phyloP scores from a whole-genome alignment of 306 rosid species.

The Mimosa bimucronata region DNA sequence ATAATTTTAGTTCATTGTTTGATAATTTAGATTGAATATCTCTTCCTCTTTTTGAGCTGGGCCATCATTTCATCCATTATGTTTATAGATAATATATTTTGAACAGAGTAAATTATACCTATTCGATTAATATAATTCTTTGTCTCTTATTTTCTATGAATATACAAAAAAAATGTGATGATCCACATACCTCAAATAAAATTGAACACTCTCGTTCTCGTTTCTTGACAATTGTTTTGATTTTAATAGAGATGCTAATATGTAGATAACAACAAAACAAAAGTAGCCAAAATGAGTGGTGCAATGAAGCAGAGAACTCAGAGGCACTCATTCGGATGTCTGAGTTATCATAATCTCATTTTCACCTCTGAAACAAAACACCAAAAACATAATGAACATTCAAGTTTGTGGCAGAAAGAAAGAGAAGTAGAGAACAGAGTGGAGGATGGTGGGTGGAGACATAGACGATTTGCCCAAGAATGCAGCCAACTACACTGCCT shows the following conservation, averaged over 20 bases:
- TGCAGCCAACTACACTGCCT: slow-evolving; percentile 79
- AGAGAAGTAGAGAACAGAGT: neutral
- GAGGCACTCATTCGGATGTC: slow-evolving; percentile 3
- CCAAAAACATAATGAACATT: neutral
- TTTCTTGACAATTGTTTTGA: neutral
- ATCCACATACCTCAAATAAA: neutral
- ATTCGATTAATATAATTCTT: no score
- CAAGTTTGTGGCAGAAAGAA: neutral
- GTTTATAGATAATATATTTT: no score
- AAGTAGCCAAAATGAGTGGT: neutral
- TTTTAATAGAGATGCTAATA: neutral
- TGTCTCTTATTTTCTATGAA: neutral
- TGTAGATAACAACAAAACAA: neutral
- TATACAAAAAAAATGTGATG: neutral
- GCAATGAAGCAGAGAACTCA: slow-evolving; percentile 1
- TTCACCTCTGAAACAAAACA: neutral
- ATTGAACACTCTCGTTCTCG: neutral
- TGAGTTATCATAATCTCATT: slow-evolving; percentile 18
- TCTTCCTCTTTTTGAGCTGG: neutral
- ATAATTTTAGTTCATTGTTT: neutral
- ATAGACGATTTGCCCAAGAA: slow-evolving; percentile 87
- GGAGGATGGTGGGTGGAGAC: slow-evolving; percentile 50
- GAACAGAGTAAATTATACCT: neutral
- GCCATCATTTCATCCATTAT: neutral
- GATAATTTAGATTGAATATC: no score